Evolutionary conservation across 169 alveolate species (phyloP).

Genomic region (Cryptosporidium parvum): DNA sequence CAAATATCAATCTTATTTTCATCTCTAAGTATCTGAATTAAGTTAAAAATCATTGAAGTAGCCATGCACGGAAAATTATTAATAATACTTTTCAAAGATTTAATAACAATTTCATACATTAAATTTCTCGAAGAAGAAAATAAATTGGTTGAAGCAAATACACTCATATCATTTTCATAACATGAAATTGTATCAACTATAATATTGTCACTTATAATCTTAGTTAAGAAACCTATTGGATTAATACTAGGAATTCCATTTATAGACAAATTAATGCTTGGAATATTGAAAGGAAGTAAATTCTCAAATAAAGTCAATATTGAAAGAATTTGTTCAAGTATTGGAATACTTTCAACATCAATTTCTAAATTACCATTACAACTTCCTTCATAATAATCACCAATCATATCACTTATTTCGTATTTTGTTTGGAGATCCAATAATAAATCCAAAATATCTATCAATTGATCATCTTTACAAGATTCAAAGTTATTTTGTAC

Average conservation of each 20-base stretch:
- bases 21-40: constrained; percentile 1
- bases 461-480: not conserved
- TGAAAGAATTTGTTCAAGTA: constrained; percentile 40
- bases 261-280: not conserved
- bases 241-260: constrained; percentile 1
- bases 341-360: not conserved
- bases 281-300: constrained; percentile 26
- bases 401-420: not conserved
- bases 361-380: not conserved
- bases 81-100: constrained; percentile 1
- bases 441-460: not conserved
- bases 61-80: not conserved
- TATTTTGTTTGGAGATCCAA: not conserved
- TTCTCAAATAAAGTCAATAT: constrained; percentile 3
- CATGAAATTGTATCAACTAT: constrained; percentile 9
- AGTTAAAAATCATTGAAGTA: not conserved
- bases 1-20: constrained; percentile 33
- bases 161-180: too few relatives aligned
- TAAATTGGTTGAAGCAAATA: not conserved
- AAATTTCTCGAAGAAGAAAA: not conserved
- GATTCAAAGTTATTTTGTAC: not conserved
- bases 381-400: not conserved
- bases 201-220: constrained; percentile 41
- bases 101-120: constrained; percentile 14
- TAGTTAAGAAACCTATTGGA: constrained; percentile 25